Evolutionary conservation across 2,329 filamentous ascomycete genomes (phyloP).

Genomic region (Talaromyces islandicus): DNA sequence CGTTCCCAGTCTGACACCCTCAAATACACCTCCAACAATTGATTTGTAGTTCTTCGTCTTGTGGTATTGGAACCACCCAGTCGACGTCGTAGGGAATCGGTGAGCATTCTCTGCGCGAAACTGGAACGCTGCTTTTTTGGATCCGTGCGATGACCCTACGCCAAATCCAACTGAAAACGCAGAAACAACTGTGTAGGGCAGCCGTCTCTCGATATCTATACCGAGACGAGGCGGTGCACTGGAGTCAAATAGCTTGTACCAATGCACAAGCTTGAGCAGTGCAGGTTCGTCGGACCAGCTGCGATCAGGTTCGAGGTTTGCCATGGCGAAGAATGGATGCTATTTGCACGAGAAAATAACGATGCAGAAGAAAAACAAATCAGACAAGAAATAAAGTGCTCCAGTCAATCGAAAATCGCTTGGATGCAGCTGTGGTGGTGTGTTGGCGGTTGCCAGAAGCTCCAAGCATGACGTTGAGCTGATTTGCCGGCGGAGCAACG

Average conservation of each 20-base stretch:
- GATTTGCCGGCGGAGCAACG: background rate
- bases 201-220: slow-evolving; percentile 58
- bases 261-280: slow-evolving; percentile 25
- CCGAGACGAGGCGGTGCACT: slow-evolving; percentile 45
- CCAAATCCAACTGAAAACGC: slow-evolving; percentile 64
- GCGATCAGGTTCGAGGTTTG: slow-evolving; percentile 8
- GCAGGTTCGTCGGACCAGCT: slow-evolving; percentile 14
- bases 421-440: background rate
- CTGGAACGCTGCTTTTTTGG: slow-evolving; percentile 66
- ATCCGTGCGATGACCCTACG: slow-evolving; percentile 67
- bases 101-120: slow-evolving; percentile 97
- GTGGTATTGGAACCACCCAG: slow-evolving; percentile 97
- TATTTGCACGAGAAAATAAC: background rate
- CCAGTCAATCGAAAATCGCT: background rate
- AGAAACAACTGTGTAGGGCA: slow-evolving; percentile 58
- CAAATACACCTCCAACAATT: slow-evolving; percentile 68
- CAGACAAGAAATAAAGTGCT: background rate
- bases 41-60: slow-evolving; percentile 94
- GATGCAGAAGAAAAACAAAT: background rate
- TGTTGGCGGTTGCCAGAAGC: background rate
- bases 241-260: slow-evolving; percentile 33
- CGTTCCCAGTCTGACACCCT: slow-evolving; percentile 69
- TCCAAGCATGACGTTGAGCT: background rate
- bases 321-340: background rate
- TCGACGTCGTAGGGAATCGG: slow-evolving; percentile 73